Evolutionary conservation across 2,329 filamentous ascomycete genomes (phyloP).

Genomic region (Aspergillus fijiensis): DNA sequence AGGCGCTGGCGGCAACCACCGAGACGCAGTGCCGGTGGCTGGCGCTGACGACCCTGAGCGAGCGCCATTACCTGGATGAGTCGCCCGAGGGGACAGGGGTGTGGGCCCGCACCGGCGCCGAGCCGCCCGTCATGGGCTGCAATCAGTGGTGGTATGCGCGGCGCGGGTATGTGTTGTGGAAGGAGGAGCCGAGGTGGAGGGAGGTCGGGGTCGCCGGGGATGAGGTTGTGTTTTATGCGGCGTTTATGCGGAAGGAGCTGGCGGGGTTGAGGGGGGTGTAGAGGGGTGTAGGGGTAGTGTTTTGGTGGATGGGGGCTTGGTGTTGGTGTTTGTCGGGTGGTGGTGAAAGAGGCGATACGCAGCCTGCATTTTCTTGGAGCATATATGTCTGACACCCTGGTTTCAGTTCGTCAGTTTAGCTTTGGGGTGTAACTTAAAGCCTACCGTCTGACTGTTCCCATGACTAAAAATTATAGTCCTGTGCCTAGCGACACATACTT

Average conservation of each 20-base stretch:
- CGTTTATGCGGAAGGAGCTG: constrained; percentile 26
- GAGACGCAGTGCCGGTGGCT: constrained; percentile 16
- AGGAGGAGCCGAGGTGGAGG: constrained; percentile 22
- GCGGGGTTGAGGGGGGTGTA: not conserved
- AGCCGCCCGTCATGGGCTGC: constrained; percentile 14
- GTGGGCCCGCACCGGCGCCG: constrained; percentile 3
- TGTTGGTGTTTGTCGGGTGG: no score
- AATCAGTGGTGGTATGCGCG: constrained; percentile 26
- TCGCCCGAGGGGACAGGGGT: constrained; percentile 15
- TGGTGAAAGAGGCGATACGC: no score
- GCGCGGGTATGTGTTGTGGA: constrained; percentile 29
- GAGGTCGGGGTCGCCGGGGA: constrained; percentile 12
- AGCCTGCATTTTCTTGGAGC: no score
- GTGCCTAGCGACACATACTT: no score
- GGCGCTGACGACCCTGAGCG: constrained; percentile 22
- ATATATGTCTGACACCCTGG: no score
- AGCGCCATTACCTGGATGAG: constrained; percentile 21
- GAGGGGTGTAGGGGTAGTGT: no score
- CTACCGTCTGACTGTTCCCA: no score
- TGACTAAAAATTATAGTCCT: no score
- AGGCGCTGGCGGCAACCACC: constrained; percentile 17
- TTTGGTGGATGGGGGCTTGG: no score
- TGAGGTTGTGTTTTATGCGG: constrained; percentile 16
- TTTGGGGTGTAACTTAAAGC: no score
- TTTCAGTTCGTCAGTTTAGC: no score